Evolutionary conservation across 345 rosid genomes (phyloP), one percentile per base, ranked within the genome.

Genomic region (Lepidium sativum): DNA sequence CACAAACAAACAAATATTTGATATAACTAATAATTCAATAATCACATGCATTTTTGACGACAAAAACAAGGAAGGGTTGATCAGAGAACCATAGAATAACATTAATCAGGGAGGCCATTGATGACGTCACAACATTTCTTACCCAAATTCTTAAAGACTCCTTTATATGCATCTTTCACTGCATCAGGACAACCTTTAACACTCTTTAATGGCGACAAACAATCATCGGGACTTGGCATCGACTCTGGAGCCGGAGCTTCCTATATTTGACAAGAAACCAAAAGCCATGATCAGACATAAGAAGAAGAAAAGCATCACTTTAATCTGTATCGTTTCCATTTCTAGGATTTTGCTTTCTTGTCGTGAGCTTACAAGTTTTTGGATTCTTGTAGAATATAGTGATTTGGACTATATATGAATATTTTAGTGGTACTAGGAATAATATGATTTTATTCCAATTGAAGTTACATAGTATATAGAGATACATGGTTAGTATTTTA

Each of bases 131-230:
- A 67, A 33, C 63, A 67, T n/a, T 67, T 45, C 35, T 55, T 54
- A 43, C 45, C 54, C 23, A 67, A 33, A 21, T 37, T 35, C 14
- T 23, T 21, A 34, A 34, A 8, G 6, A 54, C 6, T 42, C 38
- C 63, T 54, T 44, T 44, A 1, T 2, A 0, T 16, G 9, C 63
- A 20, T 14, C 16, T 33, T 67, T 43, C 11, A 67, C 25, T 4
- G 63, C 71, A 15, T 67, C 71, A 8, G 33, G 2, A 55, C 71
- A 67, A 20, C 71, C 71, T 34, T 43, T 9, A 4, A 54, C 45
- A 6, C 3, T 23, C 27, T 9, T 55, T 32, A 67, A 10, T 14
- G 71, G 29, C 7, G 54, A 13, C 0, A 21, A 54, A 35, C 71
- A 67, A 2, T 21, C 44, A 21, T 13, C 27, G 12, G 23, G 43